Percentiles rank a stretch among this genome's conserved stretches.
Evolutionary conservation across 2,329 filamentous ascomycete genomes (phyloP).

Genomic region (Escovopsis sp.): DNA sequence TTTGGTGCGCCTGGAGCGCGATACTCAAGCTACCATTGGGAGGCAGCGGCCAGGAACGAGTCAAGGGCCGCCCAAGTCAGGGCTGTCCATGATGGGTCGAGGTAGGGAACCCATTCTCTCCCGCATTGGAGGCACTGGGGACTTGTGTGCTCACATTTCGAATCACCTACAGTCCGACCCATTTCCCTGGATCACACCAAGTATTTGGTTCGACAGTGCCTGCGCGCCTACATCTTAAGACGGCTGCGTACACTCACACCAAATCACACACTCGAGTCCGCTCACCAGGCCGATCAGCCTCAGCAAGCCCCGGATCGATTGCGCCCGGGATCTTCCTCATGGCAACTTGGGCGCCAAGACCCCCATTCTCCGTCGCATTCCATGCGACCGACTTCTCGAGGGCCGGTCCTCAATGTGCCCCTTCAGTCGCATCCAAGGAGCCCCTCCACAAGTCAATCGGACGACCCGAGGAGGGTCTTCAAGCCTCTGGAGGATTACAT

Average conservation of each 20-base stretch:
- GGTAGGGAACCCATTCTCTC: slow-evolving; percentile 1
- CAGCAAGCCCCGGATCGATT: slow-evolving; percentile 4
- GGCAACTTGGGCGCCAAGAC: background rate
- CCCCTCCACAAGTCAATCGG: slow-evolving; percentile 8
- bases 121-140: background rate
- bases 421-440: slow-evolving; percentile 8
- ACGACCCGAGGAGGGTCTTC: slow-evolving; percentile 49
- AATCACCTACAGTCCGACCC: slow-evolving; percentile 11
- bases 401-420: slow-evolving; percentile 5
- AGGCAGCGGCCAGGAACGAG: slow-evolving; percentile 11
- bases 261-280: slow-evolving; percentile 4
- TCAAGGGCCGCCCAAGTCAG: slow-evolving; percentile 2
- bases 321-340: slow-evolving; percentile 1
- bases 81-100: background rate
- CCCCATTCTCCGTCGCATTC: slow-evolving; percentile 27
- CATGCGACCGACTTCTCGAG: slow-evolving; percentile 19
- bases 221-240: slow-evolving; percentile 17
- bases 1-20: slow-evolving; percentile 25
- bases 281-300: background rate
- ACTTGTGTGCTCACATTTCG: background rate
- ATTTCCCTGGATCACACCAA: slow-evolving; percentile 22
- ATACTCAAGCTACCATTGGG: slow-evolving; percentile 8
- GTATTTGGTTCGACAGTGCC: slow-evolving; percentile 18
- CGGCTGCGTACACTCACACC: slow-evolving; percentile 9
- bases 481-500: slow-evolving; percentile 67